Evolutionary conservation across 2,329 filamentous ascomycete species (phyloP).

Genomic region (Apiospora sp.): DNA sequence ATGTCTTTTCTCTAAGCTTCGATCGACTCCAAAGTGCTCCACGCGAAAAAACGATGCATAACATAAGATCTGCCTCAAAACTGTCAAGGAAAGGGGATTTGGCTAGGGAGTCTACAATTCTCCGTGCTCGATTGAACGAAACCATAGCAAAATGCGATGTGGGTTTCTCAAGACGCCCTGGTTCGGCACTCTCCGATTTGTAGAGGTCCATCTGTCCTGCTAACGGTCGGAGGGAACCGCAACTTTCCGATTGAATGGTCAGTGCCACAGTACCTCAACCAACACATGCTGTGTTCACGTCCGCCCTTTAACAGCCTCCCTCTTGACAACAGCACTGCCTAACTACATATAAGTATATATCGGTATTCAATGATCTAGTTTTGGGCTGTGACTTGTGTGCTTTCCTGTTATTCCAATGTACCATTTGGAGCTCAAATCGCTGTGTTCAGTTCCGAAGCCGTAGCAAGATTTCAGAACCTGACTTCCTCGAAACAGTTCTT

Average conservation of each 20-base stretch:
- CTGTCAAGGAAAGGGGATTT: neutral
- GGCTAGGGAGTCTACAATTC: neutral
- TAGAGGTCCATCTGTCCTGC: neutral
- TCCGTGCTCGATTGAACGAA: neutral
- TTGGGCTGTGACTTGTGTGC: neutral
- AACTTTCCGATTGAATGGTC: neutral
- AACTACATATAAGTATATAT: too few relatives aligned
- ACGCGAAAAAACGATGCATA: neutral
- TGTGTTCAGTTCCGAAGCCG: neutral
- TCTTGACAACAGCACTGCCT: neutral
- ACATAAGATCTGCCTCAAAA: neutral
- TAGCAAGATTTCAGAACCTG: too few relatives aligned
- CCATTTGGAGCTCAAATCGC: neutral
- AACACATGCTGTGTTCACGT: neutral
- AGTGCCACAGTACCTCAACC: neutral
- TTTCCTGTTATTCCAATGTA: neutral
- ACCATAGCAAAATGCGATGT: neutral
- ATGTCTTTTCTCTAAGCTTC: neutral
- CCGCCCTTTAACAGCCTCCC: neutral
- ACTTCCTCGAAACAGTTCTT: neutral
- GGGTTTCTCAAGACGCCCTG: neutral
- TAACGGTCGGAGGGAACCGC: neutral
- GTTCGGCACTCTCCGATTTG: neutral
- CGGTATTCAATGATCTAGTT: too few relatives aligned
- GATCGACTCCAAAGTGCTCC: neutral